Percentiles rank a stretch among this genome's conserved stretches.
These are phyloP conservation scores for Sclerotinia subarctica DNA, from an alignment of 2,329 filamentous ascomycete species.

Conservation along the genomic window DNA sequence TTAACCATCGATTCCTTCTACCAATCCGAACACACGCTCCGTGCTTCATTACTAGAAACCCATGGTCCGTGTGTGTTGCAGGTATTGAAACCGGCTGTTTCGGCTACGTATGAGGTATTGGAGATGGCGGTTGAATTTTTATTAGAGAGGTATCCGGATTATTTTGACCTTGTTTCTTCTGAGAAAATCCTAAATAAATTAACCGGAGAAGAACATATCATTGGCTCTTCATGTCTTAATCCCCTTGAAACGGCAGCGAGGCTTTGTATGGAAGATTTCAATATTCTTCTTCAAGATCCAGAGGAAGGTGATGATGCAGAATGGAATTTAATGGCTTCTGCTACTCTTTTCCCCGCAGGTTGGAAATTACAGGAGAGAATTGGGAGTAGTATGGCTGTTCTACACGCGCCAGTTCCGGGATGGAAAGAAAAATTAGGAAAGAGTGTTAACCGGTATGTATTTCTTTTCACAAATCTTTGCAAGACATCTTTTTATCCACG, in stretches of 20 bases:
- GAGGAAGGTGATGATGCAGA: slow-evolving; percentile 42
- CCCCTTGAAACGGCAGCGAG: slow-evolving; percentile 50
- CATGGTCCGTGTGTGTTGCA: slow-evolving; percentile 45
- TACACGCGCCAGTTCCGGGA: slow-evolving; percentile 47
- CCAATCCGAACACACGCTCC: slow-evolving; percentile 43
- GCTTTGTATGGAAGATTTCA: slow-evolving; percentile 52
- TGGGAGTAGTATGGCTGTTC: slow-evolving; percentile 46
- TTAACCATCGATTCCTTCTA: slow-evolving; percentile 48
- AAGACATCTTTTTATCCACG: slow-evolving; percentile 21
- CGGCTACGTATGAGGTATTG: slow-evolving; percentile 48
- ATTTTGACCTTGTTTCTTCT: slow-evolving; percentile 42
- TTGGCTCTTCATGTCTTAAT: slow-evolving; percentile 40
- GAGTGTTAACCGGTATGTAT: slow-evolving; percentile 43
- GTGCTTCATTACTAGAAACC: slow-evolving; percentile 42
- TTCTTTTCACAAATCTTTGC: fast-evolving
- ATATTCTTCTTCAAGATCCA: slow-evolving; percentile 45
- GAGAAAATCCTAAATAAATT: slow-evolving; percentile 41
- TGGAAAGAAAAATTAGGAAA: slow-evolving; percentile 48
- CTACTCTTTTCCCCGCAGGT: slow-evolving; percentile 52
- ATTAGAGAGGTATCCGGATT: slow-evolving; percentile 43
- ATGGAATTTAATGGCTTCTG: slow-evolving; percentile 49
- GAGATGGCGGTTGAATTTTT: slow-evolving; percentile 47
- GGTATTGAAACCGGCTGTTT: slow-evolving; percentile 44
- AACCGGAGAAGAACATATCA: slow-evolving; percentile 44
- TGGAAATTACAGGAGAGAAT: slow-evolving; percentile 50